Conservation (phyloP, 2,329 filamentous ascomycete genomes). For the Xenosphaeropsis pyriputrescens region DNA sequence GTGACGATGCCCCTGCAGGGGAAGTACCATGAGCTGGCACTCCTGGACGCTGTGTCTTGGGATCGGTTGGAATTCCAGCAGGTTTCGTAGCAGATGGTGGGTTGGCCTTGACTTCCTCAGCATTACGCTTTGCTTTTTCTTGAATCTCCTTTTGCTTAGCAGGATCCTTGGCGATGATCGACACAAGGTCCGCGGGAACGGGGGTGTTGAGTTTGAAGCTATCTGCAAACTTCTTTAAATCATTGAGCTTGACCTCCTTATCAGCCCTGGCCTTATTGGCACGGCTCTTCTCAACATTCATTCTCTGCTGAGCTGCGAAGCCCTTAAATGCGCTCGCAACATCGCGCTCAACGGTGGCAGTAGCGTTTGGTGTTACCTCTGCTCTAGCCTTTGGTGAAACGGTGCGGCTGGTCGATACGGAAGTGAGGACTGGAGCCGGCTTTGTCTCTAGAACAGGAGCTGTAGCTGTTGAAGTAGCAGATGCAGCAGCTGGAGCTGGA, state of each 20-base stretch:
- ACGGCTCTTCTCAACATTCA: constrained; percentile 39
- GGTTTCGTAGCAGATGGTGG: constrained; percentile 25
- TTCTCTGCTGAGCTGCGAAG: constrained; percentile 43
- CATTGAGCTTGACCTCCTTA: constrained; percentile 83
- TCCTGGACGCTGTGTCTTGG: constrained; percentile 21
- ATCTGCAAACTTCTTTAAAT: constrained; percentile 86
- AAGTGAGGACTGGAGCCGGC: constrained; percentile 6
- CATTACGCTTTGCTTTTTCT: constrained; percentile 68
- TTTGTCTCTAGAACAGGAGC: constrained; percentile 17
- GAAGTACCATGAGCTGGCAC: constrained; percentile 30
- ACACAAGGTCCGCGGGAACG: constrained; percentile 80
- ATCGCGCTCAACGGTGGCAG: constrained; percentile 45
- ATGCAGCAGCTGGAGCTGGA: constrained; percentile 12
- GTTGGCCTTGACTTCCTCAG: constrained; percentile 40
- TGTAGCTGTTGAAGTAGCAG: constrained; percentile 12
- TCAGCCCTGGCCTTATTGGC: constrained; percentile 51
- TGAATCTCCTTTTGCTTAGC: constrained; percentile 87
- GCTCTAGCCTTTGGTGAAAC: constrained; percentile 14
- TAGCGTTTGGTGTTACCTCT: constrained; percentile 32
- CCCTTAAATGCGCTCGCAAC: constrained; percentile 48
- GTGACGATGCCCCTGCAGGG: constrained; percentile 11
- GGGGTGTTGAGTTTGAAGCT: constrained; percentile 92
- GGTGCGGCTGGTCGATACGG: constrained; percentile 20
- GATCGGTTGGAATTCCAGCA: constrained; percentile 29
- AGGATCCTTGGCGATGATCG: constrained; percentile 95